phyloP scores from a whole-genome alignment of 768 basidiomycete species.

The Boletus bicolor region DNA sequence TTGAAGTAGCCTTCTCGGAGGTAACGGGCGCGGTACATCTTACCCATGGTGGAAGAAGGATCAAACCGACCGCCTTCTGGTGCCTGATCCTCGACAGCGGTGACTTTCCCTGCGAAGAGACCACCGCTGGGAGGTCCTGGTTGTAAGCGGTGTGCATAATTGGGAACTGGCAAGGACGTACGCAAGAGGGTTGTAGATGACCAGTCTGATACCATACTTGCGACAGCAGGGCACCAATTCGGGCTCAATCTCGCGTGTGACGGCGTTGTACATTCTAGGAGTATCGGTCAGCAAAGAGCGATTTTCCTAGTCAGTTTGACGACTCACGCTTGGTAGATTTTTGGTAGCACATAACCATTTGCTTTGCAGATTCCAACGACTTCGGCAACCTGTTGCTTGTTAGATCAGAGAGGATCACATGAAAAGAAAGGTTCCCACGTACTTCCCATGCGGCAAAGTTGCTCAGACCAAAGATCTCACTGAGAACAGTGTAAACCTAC shows the following conservation, averaged over 20 bases:
- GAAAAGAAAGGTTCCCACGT: neutral
- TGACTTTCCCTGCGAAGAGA: slow-evolving; percentile 45
- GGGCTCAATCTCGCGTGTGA: slow-evolving; percentile 45
- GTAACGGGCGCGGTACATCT: slow-evolving; percentile 46
- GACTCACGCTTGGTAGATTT: slow-evolving; percentile 53
- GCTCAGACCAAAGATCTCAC: slow-evolving; percentile 61
- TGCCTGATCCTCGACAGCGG: slow-evolving; percentile 28
- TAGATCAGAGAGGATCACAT: neutral
- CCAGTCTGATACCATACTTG: slow-evolving; percentile 55
- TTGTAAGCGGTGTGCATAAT: neutral
- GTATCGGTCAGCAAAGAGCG: neutral
- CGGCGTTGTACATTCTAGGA: slow-evolving; percentile 44
- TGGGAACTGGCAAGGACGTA: slow-evolving; percentile 16
- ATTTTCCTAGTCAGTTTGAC: neutral
- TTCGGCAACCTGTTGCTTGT: slow-evolving; percentile 46
- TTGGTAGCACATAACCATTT: slow-evolving; percentile 53
- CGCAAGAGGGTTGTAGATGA: slow-evolving; percentile 56
- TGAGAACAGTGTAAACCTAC: slow-evolving; percentile 12
- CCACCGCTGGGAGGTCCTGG: slow-evolving; percentile 1
- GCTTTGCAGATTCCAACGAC: slow-evolving; percentile 54
- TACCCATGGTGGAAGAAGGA: slow-evolving; percentile 34
- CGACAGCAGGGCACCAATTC: slow-evolving; percentile 56
- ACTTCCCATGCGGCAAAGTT: slow-evolving; percentile 59
- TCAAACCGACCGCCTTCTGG: slow-evolving; percentile 44
- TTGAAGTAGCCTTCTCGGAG: slow-evolving; percentile 41